Evolutionary conservation across 169 alveolate species (phyloP).

Genomic region (Eimeria maxima): DNA sequence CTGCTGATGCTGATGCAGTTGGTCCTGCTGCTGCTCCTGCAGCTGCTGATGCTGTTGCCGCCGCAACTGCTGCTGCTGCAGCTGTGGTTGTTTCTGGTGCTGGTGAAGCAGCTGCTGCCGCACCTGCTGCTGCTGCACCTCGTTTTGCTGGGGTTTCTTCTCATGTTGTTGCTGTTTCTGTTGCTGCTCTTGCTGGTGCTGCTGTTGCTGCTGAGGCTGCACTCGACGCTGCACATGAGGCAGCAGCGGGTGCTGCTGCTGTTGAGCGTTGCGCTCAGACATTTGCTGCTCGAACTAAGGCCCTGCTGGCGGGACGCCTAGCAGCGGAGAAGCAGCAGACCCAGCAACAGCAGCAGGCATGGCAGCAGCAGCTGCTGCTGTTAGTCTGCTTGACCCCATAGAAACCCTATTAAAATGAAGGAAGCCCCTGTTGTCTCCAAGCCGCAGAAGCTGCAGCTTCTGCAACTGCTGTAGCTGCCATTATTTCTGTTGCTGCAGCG

Average conservation of each 20-base stretch:
- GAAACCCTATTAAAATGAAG: not conserved
- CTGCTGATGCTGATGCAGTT: not conserved
- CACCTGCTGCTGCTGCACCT: not conserved
- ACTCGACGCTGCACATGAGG: not conserved
- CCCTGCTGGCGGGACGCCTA: not conserved
- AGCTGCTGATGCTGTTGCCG: not conserved
- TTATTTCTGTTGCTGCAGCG: not conserved
- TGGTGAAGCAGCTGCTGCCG: not conserved
- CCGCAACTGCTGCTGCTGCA: not conserved
- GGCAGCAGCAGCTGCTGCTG: conserved; percentile 3
- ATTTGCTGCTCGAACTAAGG: not conserved
- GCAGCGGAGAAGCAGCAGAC: not conserved
- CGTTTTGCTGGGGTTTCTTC: not conserved
- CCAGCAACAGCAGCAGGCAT: too few species aligned
- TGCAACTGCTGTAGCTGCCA: too few species aligned
- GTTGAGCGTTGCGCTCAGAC: not conserved
- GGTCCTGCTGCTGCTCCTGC: not conserved
- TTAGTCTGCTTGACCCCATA: not conserved
- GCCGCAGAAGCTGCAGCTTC: not conserved
- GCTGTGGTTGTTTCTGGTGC: not conserved
- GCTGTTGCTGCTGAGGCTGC: not conserved
- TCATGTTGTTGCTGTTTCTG: not conserved
- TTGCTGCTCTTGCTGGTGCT: not conserved
- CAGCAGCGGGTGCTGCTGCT: not conserved
- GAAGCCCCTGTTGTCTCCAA: not conserved